Percentiles rank a stretch among this genome's conserved stretches.
Evolutionary conservation across 495 filamentous ascomycete species (phyloP).

Genomic region (Aspergillus bridgeri): DNA sequence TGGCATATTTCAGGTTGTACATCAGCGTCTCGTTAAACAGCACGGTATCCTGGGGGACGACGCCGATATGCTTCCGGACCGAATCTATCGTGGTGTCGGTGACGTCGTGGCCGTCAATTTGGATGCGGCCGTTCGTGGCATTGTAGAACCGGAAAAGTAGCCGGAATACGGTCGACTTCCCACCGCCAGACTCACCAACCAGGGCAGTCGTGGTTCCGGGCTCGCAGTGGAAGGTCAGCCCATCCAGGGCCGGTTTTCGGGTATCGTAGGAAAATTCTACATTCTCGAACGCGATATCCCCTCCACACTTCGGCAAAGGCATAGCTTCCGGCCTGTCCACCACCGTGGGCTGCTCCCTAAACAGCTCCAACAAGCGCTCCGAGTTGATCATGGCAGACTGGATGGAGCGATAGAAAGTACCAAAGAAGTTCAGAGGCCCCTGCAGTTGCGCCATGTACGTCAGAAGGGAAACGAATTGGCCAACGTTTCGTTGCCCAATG

Average conservation of each 20-base stretch:
- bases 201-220: constrained; percentile 94
- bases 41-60: constrained; percentile 94
- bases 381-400: constrained; percentile 97
- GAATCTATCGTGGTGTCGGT: constrained; percentile 88
- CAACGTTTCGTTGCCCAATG: constrained; percentile 63
- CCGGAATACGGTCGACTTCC: constrained; percentile 96
- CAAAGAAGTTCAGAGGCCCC: constrained; percentile 93
- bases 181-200: constrained; percentile 93
- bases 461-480: constrained; percentile 75
- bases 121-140: constrained; percentile 68
- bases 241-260: constrained; percentile 80
- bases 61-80: constrained; percentile 84
- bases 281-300: constrained; percentile 78
- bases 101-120: constrained; percentile 80
- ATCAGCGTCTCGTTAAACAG: constrained; percentile 96
- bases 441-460: constrained; percentile 93
- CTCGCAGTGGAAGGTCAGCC: constrained; percentile 73
- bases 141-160: constrained; percentile 96
- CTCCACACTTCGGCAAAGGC: constrained; percentile 61
- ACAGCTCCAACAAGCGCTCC: constrained; percentile 89
- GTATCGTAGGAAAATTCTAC: constrained; percentile 89
- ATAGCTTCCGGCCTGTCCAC: constrained; percentile 59
- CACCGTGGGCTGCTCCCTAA: constrained; percentile 91
- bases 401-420: constrained; percentile 94
- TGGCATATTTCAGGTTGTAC: constrained; percentile 96